A percentile compares a stretch with the other conserved stretches of the same genome.
phyloP scores from a whole-genome alignment of 345 rosid genomes.

The Syzygium aqueum region DNA sequence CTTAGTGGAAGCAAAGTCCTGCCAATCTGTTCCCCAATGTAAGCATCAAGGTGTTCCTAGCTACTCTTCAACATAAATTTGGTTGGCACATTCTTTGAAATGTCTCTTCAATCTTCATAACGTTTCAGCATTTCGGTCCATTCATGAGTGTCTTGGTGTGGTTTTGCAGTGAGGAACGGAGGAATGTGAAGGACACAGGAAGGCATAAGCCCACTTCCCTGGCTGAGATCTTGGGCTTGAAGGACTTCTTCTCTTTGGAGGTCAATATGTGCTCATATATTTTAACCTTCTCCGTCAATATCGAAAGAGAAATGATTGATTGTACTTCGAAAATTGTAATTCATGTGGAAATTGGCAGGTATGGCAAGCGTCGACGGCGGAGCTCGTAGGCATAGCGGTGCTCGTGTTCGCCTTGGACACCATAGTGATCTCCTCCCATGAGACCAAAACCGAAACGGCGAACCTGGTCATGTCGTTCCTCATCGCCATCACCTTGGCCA shows the following conservation, averaged over 20 bases:
- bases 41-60: background rate
- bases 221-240: constrained; percentile 6
- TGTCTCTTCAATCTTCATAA: background rate
- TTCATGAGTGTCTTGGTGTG: background rate
- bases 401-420: constrained; percentile 21
- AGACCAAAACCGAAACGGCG: constrained; percentile 6
- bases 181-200: background rate
- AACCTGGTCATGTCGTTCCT: constrained; percentile 15
- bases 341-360: background rate
- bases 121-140: background rate
- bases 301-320: background rate
- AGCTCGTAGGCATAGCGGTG: constrained; percentile 15
- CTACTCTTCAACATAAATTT: background rate
- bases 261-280: background rate
- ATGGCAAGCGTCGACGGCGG: constrained; percentile 25
- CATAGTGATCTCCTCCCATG: constrained; percentile 19
- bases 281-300: too few relatives aligned
- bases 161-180: background rate
- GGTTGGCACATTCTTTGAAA: background rate
- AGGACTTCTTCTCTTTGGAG: constrained; percentile 10
- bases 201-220: background rate
- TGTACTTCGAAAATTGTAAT: background rate
- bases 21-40: constrained; percentile 9
- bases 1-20: constrained; percentile 3
- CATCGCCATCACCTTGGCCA: constrained; percentile 8